These are phyloP conservation scores for Bryoerythrophyllum caledonicum DNA, from an alignment of 225 moss, liverwort and hornwort species.

Conservation along the genomic window DNA sequence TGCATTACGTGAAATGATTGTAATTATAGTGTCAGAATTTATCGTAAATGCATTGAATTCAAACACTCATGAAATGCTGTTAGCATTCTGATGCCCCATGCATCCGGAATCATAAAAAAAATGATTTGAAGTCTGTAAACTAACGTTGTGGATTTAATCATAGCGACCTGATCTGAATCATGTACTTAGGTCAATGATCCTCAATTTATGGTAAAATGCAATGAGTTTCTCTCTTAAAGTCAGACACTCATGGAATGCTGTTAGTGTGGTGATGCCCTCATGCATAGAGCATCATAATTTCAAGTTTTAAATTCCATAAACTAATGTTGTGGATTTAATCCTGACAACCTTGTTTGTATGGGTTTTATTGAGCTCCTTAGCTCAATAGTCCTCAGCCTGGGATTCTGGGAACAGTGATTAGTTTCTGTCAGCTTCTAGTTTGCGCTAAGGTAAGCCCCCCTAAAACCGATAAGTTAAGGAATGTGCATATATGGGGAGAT, in stretches of 20 bases:
- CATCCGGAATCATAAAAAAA: neutral
- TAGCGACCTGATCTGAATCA: neutral
- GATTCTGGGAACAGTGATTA: too few relatives aligned
- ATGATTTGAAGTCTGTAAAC: neutral
- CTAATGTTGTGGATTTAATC: neutral
- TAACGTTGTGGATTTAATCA: neutral
- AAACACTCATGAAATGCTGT: neutral
- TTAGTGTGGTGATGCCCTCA: neutral
- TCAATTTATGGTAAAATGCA: neutral
- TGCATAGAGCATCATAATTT: neutral
- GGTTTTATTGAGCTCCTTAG: too few relatives aligned
- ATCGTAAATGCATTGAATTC: neutral
- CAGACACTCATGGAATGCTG: neutral
- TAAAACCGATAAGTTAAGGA: too few relatives aligned
- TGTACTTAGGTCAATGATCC: too few relatives aligned
- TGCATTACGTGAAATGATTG: constrained; percentile 16
- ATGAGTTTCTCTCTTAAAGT: neutral
- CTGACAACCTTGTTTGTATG: neutral
- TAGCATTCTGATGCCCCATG: neutral
- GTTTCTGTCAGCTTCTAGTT: too few relatives aligned
- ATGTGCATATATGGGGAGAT: too few relatives aligned
- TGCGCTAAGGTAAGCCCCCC: too few relatives aligned
- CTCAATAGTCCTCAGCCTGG: too few relatives aligned
- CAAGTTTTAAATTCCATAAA: neutral
- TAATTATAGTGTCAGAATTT: constrained; percentile 5